Evolutionary conservation across 768 basidiomycete species (phyloP).

Genomic region (Pleurotus tuber-regium): DNA sequence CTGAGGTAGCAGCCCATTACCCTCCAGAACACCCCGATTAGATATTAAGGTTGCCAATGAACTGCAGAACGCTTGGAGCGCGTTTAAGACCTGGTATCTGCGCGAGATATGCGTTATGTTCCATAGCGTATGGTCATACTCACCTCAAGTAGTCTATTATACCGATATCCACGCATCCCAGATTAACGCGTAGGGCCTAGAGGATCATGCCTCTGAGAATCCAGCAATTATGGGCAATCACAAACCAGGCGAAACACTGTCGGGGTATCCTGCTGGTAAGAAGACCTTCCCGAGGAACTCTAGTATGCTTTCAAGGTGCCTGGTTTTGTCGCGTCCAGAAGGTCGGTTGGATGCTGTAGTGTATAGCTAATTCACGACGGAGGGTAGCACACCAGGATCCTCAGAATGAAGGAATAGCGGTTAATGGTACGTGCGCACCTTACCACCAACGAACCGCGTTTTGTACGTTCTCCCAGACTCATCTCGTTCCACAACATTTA

Average conservation of each 20-base stretch:
- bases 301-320: neutral
- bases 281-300: constrained; percentile 47
- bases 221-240: neutral
- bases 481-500: constrained; percentile 18
- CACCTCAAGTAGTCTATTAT: constrained; percentile 54
- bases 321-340: neutral
- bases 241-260: constrained; percentile 58
- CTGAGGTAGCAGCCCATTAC: constrained; percentile 24
- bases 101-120: no score
- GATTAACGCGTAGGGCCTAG: neutral
- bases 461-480: constrained; percentile 17
- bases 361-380: neutral
- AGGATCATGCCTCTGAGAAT: constrained; percentile 4
- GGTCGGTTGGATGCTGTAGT: neutral
- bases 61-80: constrained; percentile 68
- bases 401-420: neutral
- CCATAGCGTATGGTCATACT: no score
- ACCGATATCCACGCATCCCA: neutral
- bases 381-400: neutral
- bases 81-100: constrained; percentile 68
- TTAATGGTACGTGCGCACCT: constrained; percentile 11
- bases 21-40: constrained; percentile 67
- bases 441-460: constrained; percentile 9
- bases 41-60: constrained; percentile 62
- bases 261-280: constrained; percentile 61